Base-by-base conservation (phyloP, 345 rosid genomes). In the Pistacia integerrima region DNA sequence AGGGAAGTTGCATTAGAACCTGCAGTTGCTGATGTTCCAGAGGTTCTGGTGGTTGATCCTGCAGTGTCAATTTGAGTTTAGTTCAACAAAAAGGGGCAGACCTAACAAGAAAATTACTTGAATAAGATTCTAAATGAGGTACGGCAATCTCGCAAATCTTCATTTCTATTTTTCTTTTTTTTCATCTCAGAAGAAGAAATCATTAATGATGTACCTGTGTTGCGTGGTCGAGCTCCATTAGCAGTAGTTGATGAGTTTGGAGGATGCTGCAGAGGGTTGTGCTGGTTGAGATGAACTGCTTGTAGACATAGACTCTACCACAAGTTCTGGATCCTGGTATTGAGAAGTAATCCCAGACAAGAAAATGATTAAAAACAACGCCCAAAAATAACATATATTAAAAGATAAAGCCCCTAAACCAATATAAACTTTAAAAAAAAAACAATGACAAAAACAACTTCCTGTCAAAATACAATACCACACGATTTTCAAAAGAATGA, bases 261-360 rank as follows among this genome's bases (percentile, higher is more conserved):
- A 89, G 55, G 97, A 86, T 1, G 95, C 78, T 54, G 91, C 79
- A 66, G 93, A 77, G 22, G 88, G 78, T 77, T 82, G 88, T 14
- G 93, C 52, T 59, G 97, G 79, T 82, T 91, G 97, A 17, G 92
- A 79, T 59, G 90, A 85, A 20, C 89, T 85, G 69, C 82, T 77
- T 46, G 93, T 52, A 14, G 87, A 66, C 94, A 96, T 94, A 67
- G 97, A 80, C 88, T 92, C 99, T 49, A 94, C 99, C 74, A 92
- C 77, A 76, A 92, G 81, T 73, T 90, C 98, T 82, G 93, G 88
- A 82, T 94, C 99, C 99, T 96, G 86, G 66, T 74, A 74, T 70
- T 70, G 4, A 67, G 70, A 79, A 48, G 20, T 4, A 35, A 28
- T 22, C 4, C 12, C 61, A 65, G 33, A 30, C 33, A 30, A 30